phyloP scores from a whole-genome alignment of 1,139 yeast species.

The Nakaseomyces kungkrabaensis region DNA sequence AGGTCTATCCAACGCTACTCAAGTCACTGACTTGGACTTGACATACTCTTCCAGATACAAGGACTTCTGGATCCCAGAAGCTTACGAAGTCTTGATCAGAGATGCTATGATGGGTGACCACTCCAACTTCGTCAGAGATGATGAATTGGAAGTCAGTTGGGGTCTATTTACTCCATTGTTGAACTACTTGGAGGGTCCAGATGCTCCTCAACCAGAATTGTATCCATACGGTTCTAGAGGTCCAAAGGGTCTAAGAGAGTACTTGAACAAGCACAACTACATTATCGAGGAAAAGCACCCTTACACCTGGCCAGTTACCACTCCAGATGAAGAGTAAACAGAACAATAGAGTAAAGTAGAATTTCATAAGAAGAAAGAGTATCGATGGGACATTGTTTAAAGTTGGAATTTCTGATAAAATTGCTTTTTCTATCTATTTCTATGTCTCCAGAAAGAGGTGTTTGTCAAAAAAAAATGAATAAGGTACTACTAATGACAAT shows the following conservation, averaged over 20 bases:
- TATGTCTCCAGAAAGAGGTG: too few relatives aligned
- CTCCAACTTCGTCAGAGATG: slow-evolving; percentile 95
- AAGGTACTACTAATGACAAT: too few relatives aligned
- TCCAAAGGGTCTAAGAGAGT: slow-evolving; percentile 56
- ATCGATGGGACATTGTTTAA: too few relatives aligned
- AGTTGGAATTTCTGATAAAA: too few relatives aligned
- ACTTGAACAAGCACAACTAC: slow-evolving; percentile 62
- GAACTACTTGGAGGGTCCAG: slow-evolving; percentile 60
- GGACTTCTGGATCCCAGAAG: slow-evolving; percentile 93
- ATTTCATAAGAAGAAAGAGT: too few relatives aligned
- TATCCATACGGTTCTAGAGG: slow-evolving; percentile 93
- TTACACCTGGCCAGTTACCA: slow-evolving; percentile 79
- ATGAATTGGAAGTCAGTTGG: slow-evolving; percentile 93
- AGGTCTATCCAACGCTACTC: slow-evolving; percentile 72
- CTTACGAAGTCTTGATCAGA: slow-evolving; percentile 89
- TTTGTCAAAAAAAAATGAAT: too few relatives aligned
- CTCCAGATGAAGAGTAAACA: slow-evolving; percentile 32
- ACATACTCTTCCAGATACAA: slow-evolving; percentile 75
- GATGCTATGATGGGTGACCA: slow-evolving; percentile 90
- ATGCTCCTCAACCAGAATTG: slow-evolving; percentile 51
- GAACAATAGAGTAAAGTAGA: background rate
- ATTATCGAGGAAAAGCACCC: slow-evolving; percentile 46
- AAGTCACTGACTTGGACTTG: slow-evolving; percentile 82
- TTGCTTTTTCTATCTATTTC: too few relatives aligned
- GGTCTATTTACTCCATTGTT: slow-evolving; percentile 83